These are phyloP conservation scores for Ophiostoma montium DNA, from an alignment of 2,329 filamentous ascomycete genomes.

Conservation along the genomic window DNA sequence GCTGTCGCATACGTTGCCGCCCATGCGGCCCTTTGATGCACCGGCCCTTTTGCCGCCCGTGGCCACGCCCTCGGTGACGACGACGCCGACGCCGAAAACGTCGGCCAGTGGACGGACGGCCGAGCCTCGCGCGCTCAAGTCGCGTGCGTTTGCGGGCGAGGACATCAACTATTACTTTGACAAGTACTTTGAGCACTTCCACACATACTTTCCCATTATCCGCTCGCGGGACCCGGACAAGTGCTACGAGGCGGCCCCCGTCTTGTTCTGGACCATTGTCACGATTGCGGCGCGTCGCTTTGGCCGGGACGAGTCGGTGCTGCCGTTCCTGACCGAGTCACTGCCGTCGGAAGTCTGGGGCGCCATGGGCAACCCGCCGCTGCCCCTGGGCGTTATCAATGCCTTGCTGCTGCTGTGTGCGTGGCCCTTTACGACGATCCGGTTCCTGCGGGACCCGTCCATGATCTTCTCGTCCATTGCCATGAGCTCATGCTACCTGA, in stretches of 20 bases:
- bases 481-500: constrained; percentile 32
- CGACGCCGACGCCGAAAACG: constrained; percentile 13
- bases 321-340: constrained; percentile 32
- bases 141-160: constrained; percentile 33
- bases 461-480: constrained; percentile 31
- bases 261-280: constrained; percentile 42
- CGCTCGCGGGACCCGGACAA: constrained; percentile 34
- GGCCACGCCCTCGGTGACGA: constrained; percentile 12
- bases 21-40: constrained; percentile 12
- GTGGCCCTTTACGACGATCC: constrained; percentile 37
- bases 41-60: constrained; percentile 11
- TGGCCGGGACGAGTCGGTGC: constrained; percentile 26
- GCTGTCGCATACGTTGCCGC: constrained; percentile 9
- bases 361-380: constrained; percentile 26
- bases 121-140: constrained; percentile 31
- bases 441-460: constrained; percentile 37
- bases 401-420: constrained; percentile 35
- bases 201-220: constrained; percentile 38
- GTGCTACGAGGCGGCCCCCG: constrained; percentile 31
- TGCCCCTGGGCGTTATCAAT: constrained; percentile 35
- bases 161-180: constrained; percentile 43
- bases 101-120: constrained; percentile 4
- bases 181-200: constrained; percentile 39
- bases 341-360: constrained; percentile 32
- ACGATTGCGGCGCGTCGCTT: constrained; percentile 36